These are phyloP conservation scores for Parascedosporium putredinis DNA, from an alignment of 2,329 filamentous ascomycete genomes.

Conservation along the genomic window DNA sequence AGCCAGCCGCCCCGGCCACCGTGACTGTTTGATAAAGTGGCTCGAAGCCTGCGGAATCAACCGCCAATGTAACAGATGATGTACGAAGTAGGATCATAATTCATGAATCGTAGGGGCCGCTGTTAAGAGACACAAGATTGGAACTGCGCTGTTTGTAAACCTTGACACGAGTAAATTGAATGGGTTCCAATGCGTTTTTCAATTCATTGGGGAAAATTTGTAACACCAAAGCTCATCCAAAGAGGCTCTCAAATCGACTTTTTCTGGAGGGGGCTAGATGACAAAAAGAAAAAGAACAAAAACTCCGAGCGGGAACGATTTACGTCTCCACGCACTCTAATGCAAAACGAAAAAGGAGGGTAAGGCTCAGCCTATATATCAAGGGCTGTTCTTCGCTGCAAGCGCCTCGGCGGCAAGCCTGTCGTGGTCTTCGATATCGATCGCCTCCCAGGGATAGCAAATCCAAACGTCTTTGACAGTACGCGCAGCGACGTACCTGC, in stretches of 20 bases:
- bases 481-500: slow-evolving; percentile 72
- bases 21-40: neutral
- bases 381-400: slow-evolving; percentile 9
- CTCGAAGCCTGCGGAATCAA: too few relatives aligned
- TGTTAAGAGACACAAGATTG: too few relatives aligned
- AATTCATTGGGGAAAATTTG: too few relatives aligned
- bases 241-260: neutral
- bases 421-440: slow-evolving; percentile 89
- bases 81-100: too few relatives aligned
- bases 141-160: too few relatives aligned
- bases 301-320: neutral
- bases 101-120: too few relatives aligned
- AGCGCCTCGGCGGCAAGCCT: slow-evolving; percentile 43
- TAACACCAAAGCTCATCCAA: too few relatives aligned
- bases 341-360: neutral
- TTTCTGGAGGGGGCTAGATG: neutral
- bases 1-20: neutral
- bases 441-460: slow-evolving; percentile 97
- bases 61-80: too few relatives aligned
- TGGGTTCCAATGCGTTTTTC: too few relatives aligned
- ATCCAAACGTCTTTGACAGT: slow-evolving; percentile 96
- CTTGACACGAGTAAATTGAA: too few relatives aligned
- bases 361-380: neutral
- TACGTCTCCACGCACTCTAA: neutral
- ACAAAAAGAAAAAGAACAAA: too few relatives aligned